Percentiles rank a stretch among this genome's conserved stretches.
phyloP scores from a whole-genome alignment of 441 rosid species.

The Caryocar brasiliense region DNA sequence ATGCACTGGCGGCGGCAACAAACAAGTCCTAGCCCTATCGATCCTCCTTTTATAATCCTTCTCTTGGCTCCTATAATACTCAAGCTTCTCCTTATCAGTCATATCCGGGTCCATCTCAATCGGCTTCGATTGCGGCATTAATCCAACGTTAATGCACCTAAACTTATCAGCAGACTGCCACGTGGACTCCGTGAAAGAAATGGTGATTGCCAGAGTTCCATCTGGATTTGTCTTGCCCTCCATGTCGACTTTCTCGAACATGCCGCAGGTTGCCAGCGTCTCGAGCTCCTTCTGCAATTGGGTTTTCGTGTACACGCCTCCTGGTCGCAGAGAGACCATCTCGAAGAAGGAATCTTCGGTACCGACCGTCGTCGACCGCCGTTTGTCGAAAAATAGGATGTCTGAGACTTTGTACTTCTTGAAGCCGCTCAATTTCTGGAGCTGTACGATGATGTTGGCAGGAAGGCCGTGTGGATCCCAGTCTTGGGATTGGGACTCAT shows the following conservation, averaged over 20 bases:
- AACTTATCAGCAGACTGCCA: conserved; percentile 88
- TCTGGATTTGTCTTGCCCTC: conserved; percentile 78
- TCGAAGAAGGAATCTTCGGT: conserved; percentile 89
- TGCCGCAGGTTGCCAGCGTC: conserved; percentile 77
- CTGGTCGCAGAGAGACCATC: conserved; percentile 80
- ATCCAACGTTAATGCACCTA: conserved; percentile 79
- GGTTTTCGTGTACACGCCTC: conserved; percentile 73
- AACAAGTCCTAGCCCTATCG: conserved; percentile 66
- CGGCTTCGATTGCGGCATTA: conserved; percentile 76
- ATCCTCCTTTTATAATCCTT: conserved; percentile 82
- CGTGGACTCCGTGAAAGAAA: conserved; percentile 74
- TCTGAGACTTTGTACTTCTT: conserved; percentile 66
- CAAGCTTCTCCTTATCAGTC: conserved; percentile 90
- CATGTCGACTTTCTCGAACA: conserved; percentile 93
- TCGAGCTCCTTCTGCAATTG: conserved; percentile 85
- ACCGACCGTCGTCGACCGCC: conserved; percentile 50
- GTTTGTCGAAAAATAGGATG: conserved; percentile 59
- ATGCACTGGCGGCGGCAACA: conserved; percentile 47
- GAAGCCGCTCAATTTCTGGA: background rate
- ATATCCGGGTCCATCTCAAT: conserved; percentile 83
- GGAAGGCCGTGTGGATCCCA: conserved; percentile 95
- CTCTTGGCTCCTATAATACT: conserved; percentile 69
- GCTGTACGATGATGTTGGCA: conserved; percentile 35
- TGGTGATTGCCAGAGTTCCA: conserved; percentile 57
- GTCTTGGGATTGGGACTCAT: conserved; percentile 56